Percentiles rank a stretch among this genome's conserved stretches.
Conservation (phyloP, 2,329 filamentous ascomycete species). For the Fonsecaea nubica region DNA sequence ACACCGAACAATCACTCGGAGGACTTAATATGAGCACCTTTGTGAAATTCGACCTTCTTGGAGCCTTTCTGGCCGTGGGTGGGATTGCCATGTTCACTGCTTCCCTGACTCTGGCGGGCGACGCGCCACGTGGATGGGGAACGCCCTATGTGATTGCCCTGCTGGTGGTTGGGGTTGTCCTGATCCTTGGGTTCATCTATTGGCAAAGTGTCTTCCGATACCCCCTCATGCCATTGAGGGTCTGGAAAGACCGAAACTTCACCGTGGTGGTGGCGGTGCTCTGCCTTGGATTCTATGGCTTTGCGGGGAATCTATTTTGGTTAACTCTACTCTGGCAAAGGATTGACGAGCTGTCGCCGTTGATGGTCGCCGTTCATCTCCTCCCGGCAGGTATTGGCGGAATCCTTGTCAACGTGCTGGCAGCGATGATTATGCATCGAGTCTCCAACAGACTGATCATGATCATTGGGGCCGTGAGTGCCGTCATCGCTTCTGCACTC, state of each 20-base stretch:
- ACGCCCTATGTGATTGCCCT: slow-evolving; percentile 68
- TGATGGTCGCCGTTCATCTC: slow-evolving; percentile 67
- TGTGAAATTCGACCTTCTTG: slow-evolving; percentile 66
- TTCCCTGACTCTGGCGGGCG: slow-evolving; percentile 62
- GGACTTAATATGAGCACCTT: slow-evolving; percentile 55
- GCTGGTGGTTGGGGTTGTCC: slow-evolving; percentile 63
- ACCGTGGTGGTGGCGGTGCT: slow-evolving; percentile 65
- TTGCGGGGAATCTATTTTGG: slow-evolving; percentile 67
- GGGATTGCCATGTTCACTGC: slow-evolving; percentile 71
- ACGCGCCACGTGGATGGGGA: slow-evolving; percentile 68
- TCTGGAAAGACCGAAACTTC: slow-evolving; percentile 68
- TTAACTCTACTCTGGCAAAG: slow-evolving; percentile 70
- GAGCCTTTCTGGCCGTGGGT: slow-evolving; percentile 66
- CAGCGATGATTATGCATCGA: slow-evolving; percentile 66
- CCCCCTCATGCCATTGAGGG: slow-evolving; percentile 58
- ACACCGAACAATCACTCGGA: slow-evolving; percentile 55
- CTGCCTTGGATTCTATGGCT: slow-evolving; percentile 68
- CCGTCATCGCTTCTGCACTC: slow-evolving; percentile 57
- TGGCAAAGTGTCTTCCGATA: slow-evolving; percentile 65
- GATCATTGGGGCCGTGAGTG: slow-evolving; percentile 56
- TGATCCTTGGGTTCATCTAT: slow-evolving; percentile 64
- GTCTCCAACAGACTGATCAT: slow-evolving; percentile 71
- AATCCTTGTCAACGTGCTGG: slow-evolving; percentile 68
- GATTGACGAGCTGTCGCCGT: slow-evolving; percentile 58
- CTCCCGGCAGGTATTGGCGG: slow-evolving; percentile 71